Percentiles rank a stretch among this genome's conserved stretches.
phyloP scores from a whole-genome alignment of 2,329 filamentous ascomycete genomes.

The Phaeosphaeria sp. region DNA sequence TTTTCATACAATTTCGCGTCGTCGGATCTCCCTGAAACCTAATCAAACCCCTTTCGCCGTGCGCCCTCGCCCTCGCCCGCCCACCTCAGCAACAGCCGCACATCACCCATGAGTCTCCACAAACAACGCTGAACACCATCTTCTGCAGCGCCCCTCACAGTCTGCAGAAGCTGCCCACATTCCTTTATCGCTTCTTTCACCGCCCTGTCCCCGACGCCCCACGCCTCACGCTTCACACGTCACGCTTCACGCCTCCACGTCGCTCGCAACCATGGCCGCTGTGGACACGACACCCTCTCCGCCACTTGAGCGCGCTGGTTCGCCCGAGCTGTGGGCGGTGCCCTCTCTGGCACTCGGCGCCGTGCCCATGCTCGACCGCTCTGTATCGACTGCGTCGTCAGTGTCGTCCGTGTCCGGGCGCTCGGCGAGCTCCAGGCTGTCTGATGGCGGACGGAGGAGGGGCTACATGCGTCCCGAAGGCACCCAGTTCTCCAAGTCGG shows the following conservation, averaged over 20 bases:
- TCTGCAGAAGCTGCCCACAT: slow-evolving; percentile 4
- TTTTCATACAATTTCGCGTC: slow-evolving; percentile 34
- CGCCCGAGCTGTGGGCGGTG: slow-evolving; percentile 69
- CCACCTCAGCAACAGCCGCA: slow-evolving; percentile 33
- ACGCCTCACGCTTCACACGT: slow-evolving; percentile 7
- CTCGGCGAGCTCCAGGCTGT: slow-evolving; percentile 65
- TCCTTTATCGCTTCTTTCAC: neutral
- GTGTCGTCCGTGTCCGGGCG: slow-evolving; percentile 64
- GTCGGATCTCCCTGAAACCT: slow-evolving; percentile 28
- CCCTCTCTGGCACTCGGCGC: slow-evolving; percentile 69
- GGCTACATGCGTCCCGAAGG: slow-evolving; percentile 89
- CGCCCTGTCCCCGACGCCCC: slow-evolving; percentile 14
- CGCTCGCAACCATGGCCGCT: slow-evolving; percentile 22
- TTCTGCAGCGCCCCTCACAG: slow-evolving; percentile 4
- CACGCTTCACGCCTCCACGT: slow-evolving; percentile 9
- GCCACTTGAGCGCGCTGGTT: slow-evolving; percentile 51
- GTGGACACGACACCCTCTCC: slow-evolving; percentile 49
- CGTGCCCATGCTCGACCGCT: slow-evolving; percentile 66
- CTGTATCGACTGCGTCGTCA: slow-evolving; percentile 66
- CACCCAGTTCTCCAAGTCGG: slow-evolving; percentile 89
- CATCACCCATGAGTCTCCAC: slow-evolving; percentile 21
- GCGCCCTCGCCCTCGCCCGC: slow-evolving; percentile 14
- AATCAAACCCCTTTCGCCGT: slow-evolving; percentile 31
- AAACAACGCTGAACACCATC: slow-evolving; percentile 3
- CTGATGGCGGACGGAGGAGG: slow-evolving; percentile 64